Base-by-base conservation (phyloP, 2,329 filamentous ascomycete genomes). In the Colletotrichum australisinense region DNA sequence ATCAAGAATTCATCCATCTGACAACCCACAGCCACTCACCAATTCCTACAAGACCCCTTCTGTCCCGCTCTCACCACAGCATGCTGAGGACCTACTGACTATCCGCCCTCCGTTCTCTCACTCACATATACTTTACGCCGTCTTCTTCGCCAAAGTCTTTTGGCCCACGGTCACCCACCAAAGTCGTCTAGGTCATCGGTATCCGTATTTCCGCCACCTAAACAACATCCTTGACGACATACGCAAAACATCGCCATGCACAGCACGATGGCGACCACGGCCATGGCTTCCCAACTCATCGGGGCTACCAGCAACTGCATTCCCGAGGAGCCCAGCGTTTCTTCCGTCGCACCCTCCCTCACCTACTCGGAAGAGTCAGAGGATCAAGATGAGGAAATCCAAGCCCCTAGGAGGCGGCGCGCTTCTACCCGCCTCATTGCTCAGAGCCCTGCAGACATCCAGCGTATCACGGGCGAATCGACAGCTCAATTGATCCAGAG, bases 351-450 rank as follows among this genome's bases (percentile, higher is more conserved):
- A 1, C 90, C 91, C 1, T 92, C 90, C 1, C 85, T 92, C 68
- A 91, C 89, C 68, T 92, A 89, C 77, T 92, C 90, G 16, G 89
- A 88, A 75, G 88, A 91, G 75, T 91, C 90, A 30, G 90, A 91
- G 76, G 89, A 89, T 71, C 86, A 88, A 68, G 88, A 90, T 63
- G 87, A 88, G 73, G 83, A 83, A 62, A 85, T 85, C 26, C 78
- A 81, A 28, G 59, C 56, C 74, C 81, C 81, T 59, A 88, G 89
- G 58, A 86, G 83, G 35, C 88, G 92, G 66, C 91, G 92, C 65
- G 93, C 92, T 69, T 94, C 92, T 4, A 94, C 93, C 8, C 88
- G 89, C 16, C 86, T 94, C 57, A 91, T 92, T 76, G 89, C 90
- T 56, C 89, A 91, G 81, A 92, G 86, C 79, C 88, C 88, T 35